Percentiles rank a stretch among this genome's conserved stretches.
Evolutionary conservation across 345 rosid species (phyloP).

Genomic region (Eucalyptus curtisii): DNA sequence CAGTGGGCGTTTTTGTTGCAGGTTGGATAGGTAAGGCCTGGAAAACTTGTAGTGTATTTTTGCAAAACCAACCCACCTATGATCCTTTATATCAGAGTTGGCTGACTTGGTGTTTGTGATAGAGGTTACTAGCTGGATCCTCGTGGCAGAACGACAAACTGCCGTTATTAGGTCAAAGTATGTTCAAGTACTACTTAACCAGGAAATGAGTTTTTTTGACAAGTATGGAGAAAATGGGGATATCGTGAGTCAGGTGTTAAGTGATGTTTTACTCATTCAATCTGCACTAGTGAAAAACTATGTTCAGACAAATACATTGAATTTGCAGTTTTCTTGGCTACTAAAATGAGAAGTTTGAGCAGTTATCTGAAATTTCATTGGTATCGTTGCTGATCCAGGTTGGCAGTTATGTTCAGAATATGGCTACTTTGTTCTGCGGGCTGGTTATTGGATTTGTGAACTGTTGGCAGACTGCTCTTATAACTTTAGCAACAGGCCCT

Average conservation of each 20-base stretch:
- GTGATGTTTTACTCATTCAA: constrained; percentile 96
- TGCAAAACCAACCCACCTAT: too few relatives aligned
- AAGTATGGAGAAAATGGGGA: constrained; percentile 96
- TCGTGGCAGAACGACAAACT: constrained; percentile 96
- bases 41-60: too few relatives aligned
- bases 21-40: constrained; percentile 84
- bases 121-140: constrained; percentile 99
- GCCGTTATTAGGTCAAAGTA: constrained; percentile 93
- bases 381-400: constrained; percentile 36
- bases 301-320: background rate
- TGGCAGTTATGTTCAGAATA: constrained; percentile 94
- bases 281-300: constrained; percentile 95
- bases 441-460: constrained; percentile 75
- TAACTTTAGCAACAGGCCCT: constrained; percentile 94
- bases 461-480: constrained; percentile 94
- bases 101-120: constrained; percentile 18
- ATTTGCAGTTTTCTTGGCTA: background rate
- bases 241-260: constrained; percentile 82
- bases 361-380: background rate
- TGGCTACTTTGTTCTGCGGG: constrained; percentile 95
- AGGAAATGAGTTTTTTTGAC: constrained; percentile 97
- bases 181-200: constrained; percentile 92
- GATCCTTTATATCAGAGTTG: too few relatives aligned
- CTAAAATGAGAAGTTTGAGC: background rate
- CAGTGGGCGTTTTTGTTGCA: constrained; percentile 74